Evolutionary conservation across 1,284 basidiomycete genomes (phyloP), one percentile per base, ranked within the genome.

Genomic region (Pascua sp.): DNA sequence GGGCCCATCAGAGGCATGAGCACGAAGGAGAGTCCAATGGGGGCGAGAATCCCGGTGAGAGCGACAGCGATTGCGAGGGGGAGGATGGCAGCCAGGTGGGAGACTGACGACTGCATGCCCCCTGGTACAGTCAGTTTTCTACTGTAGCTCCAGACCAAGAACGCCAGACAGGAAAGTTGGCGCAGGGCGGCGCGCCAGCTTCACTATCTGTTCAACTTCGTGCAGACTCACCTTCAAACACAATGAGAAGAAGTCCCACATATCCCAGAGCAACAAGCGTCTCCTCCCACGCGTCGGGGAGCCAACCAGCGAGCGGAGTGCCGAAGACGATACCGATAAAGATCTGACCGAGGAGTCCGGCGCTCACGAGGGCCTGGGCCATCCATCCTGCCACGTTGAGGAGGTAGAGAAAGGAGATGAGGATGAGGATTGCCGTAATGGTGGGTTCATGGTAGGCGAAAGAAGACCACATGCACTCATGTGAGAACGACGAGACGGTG

Each of bases 221-320:
- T 11, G 11, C 11, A 11, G 53, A 55, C 69, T 59, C 51, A 76
- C 82, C 82, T 73, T 83, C 79, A 56, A 83, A 81, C 4, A 84
- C 80, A 46, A 84, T 74, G 11, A 84, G 69, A 47, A 84, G 75
- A 13, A 84, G 69, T 1, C 83, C 83, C 1, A 83, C 57, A 62
- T 83, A 83, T 0, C 82, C 83, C 8, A 84, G 46, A 0, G 71
- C 69, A 8, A 80, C 75, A 52, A 83, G 77, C 0, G 81, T 75
- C 10, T 74, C 64, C 59, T 82, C 71, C 77, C 80, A 81, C 8
- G 69, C 66, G 0, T 55, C 11, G 0, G 75, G 73, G 0, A 84
- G 67, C 52, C 83, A 78, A 36, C 68, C 71, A 0, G 77, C 80
- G 0, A 83, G 65, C 0, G 83, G 82, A 4, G 75, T 67, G 1